Evolutionary conservation across 352 stramenopile genomes (phyloP), one percentile per base, ranked within the genome.

Genomic region (Pythium aristosporum): DNA sequence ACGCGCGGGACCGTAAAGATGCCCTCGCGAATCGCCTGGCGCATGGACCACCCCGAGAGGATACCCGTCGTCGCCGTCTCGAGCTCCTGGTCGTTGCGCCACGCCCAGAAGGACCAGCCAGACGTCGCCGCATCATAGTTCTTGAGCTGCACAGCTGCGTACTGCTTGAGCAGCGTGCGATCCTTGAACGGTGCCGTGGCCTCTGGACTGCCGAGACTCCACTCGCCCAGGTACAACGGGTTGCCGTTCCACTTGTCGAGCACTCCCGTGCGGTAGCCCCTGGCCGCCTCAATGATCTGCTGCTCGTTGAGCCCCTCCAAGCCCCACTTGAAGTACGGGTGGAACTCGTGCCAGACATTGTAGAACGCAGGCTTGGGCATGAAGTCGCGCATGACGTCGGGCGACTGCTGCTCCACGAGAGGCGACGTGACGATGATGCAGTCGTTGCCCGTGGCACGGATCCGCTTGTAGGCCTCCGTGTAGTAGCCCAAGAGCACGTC

Each of bases 321-420:
- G 2, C 70, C 79, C 67, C 69, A 81, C n/a, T 77, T 73, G 65
- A 80, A 87, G 63, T 87, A 89, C 13, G 65, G 36, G 53, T 88
- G 82, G 28, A 76, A 74, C 36, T 88, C 79, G 65, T 81, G 70
- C 77, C 82, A 91, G 5, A 88, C 74, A 44, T 88, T 86, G 30
- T 36, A 50, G 63, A 77, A 86, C n/a, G 72, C 61, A 1, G 62
- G 56, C 1, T 63, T 67, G 12, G 30, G 25, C 55, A 77, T 75
- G 47, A 84, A 81, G 46, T 79, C 61, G 4, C 23, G 34, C 23
- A 82, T 59, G 13, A 63, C 44, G 4, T 57, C 46, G 0, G 63
- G 41, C 4, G 70, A 63, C 56, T 89, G 78, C 18, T 87, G 44
- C 13, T 25, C 58, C 15, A 89, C 13, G 25, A 77, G 65, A 12